These are phyloP conservation scores for Globisporangium solare DNA, from an alignment of 352 stramenopile species.

Conservation along the genomic window DNA sequence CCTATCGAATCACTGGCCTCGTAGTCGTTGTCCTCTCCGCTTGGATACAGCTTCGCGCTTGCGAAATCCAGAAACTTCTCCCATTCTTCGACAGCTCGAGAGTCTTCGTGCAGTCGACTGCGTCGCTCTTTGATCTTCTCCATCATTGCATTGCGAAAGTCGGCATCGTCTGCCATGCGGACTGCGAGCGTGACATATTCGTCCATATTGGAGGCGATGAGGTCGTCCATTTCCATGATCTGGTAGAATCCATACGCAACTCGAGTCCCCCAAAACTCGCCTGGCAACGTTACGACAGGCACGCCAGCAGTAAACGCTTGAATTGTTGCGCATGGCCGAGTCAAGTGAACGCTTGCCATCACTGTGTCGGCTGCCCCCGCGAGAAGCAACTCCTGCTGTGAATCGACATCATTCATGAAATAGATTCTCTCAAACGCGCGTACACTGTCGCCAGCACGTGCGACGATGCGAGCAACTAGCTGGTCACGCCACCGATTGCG, in stretches of 20 bases:
- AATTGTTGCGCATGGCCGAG: conserved; percentile 37
- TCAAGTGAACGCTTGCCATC: conserved; percentile 51
- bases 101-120: conserved; percentile 36
- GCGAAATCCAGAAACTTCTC: conserved; percentile 66
- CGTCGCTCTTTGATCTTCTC: conserved; percentile 35
- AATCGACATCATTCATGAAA: conserved; percentile 59
- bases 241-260: conserved; percentile 64
- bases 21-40: conserved; percentile 5
- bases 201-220: conserved; percentile 38
- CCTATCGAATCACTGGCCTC: neutral
- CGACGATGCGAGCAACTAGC: conserved; percentile 39
- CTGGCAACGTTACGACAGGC: conserved; percentile 58
- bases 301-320: conserved; percentile 56
- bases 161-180: conserved; percentile 36
- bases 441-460: conserved; percentile 16
- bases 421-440: conserved; percentile 27
- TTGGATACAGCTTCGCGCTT: conserved; percentile 22
- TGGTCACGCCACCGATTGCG: conserved; percentile 51
- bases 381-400: conserved; percentile 46
- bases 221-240: conserved; percentile 52
- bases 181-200: conserved; percentile 54
- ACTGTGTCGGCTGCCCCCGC: conserved; percentile 53
- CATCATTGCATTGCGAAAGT: conserved; percentile 45
- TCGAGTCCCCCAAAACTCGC: conserved; percentile 53
- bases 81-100: conserved; percentile 53